These are phyloP conservation scores for Leishmania aethiopica DNA, from an alignment of 208 protist species.

Conservation along the genomic window DNA sequence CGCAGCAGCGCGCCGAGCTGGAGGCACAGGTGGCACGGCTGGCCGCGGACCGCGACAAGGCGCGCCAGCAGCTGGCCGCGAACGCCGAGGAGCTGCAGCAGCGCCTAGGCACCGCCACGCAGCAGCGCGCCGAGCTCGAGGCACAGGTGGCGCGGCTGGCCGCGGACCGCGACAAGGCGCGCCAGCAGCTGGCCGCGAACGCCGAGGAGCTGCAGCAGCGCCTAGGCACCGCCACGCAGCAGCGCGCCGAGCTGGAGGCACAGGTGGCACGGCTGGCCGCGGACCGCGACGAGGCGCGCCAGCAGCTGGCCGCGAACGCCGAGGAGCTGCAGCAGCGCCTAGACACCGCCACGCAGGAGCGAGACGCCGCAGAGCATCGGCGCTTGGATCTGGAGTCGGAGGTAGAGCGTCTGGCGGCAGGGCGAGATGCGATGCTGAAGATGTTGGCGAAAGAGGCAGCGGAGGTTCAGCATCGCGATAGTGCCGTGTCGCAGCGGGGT, in stretches of 20 bases:
- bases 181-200: not conserved
- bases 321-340: no score
- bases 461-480: not conserved
- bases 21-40: no score
- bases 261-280: not conserved
- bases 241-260: slow-evolving; percentile 2
- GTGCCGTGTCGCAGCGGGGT: not conserved
- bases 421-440: not conserved
- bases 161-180: not conserved
- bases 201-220: slow-evolving; percentile 15
- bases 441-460: not conserved
- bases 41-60: no score
- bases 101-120: slow-evolving; percentile 8
- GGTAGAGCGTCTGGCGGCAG: not conserved
- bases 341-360: no score
- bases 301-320: not conserved
- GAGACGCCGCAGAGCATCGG: not conserved
- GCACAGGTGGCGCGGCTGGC: not conserved
- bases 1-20: no score
- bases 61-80: slow-evolving; percentile 11
- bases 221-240: slow-evolving; percentile 10
- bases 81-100: slow-evolving; percentile 33
- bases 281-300: not conserved
- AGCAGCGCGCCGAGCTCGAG: slow-evolving; percentile 5
- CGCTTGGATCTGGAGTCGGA: not conserved